These are phyloP conservation scores for Pseudonitzschia multiseries DNA, from an alignment of 108 stramenopile species.

Conservation along the genomic window DNA sequence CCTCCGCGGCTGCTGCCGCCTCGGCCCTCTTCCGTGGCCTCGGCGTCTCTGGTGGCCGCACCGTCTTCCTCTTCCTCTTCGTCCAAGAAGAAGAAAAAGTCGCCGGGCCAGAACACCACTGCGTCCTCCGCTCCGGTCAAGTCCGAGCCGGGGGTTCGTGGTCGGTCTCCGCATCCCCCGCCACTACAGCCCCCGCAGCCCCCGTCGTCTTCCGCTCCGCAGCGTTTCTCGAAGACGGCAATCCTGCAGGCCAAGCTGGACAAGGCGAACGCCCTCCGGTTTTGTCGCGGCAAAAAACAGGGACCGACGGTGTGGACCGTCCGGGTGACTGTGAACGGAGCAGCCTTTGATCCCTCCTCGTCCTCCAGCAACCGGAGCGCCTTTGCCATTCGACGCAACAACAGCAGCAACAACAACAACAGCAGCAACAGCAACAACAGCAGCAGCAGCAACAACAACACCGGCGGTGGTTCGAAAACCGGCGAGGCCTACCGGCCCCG, in stretches of 20 bases:
- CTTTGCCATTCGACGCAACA: not conserved
- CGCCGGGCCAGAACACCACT: not conserved
- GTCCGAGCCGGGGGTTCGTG: not conserved
- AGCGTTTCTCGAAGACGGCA: not conserved
- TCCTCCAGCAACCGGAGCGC: not conserved
- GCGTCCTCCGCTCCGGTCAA: not conserved
- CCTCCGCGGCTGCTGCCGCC: not conserved
- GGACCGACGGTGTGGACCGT: not conserved
- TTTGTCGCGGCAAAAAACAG: not conserved
- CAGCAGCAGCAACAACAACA: not conserved
- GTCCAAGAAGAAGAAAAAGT: slow-evolving; percentile 10
- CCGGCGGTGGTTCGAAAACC: no score
- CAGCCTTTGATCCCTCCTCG: not conserved
- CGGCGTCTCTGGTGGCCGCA: not conserved
- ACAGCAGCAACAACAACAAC: not conserved
- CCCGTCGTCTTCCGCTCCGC: not conserved
- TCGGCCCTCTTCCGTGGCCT: not conserved
- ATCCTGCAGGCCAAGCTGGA: not conserved
- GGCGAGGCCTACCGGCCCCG: not conserved
- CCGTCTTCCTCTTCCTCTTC: slow-evolving; percentile 1
- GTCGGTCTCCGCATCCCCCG: no score
- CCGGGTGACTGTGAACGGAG: not conserved
- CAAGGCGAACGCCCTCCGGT: not conserved
- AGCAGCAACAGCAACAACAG: not conserved
- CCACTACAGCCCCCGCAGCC: no score